A percentile compares a stretch with the other conserved stretches of the same genome.
These are phyloP conservation scores for Podospora conica DNA, from an alignment of 495 filamentous ascomycete species.

Conservation along the genomic window DNA sequence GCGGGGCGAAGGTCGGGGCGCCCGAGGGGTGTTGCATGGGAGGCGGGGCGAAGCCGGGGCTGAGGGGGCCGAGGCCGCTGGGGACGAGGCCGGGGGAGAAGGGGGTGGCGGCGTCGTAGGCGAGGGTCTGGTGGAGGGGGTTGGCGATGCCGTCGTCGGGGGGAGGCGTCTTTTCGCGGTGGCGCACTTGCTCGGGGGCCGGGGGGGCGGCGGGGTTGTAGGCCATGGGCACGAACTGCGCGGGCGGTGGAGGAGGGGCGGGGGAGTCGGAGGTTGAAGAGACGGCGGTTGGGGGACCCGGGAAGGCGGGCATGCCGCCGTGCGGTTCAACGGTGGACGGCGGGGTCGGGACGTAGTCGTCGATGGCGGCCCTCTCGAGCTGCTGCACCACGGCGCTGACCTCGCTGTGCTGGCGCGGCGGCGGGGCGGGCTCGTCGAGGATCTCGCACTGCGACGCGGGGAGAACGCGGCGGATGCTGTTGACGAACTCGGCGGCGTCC, in stretches of 20 bases:
- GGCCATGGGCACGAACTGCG: slow-evolving; percentile 62
- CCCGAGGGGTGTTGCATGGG: slow-evolving; percentile 31
- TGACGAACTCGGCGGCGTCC: slow-evolving; percentile 69
- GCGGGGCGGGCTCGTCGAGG: slow-evolving; percentile 47
- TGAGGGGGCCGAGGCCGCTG: slow-evolving; percentile 29
- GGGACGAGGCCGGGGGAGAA: slow-evolving; percentile 42
- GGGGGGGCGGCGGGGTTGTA: slow-evolving; percentile 89
- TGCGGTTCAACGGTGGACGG: slow-evolving; percentile 41
- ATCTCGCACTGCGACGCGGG: slow-evolving; percentile 55
- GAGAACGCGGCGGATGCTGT: slow-evolving; percentile 55
- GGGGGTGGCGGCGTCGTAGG: slow-evolving; percentile 52
- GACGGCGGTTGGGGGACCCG: slow-evolving; percentile 33
- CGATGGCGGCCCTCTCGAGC: slow-evolving; percentile 73
- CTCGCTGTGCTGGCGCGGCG: slow-evolving; percentile 38
- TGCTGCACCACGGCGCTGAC: slow-evolving; percentile 78
- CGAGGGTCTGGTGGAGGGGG: slow-evolving; percentile 62
- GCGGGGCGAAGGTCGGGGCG: slow-evolving; percentile 32
- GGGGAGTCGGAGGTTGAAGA: slow-evolving; percentile 15
- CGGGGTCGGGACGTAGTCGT: slow-evolving; percentile 17
- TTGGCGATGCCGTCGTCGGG: slow-evolving; percentile 64
- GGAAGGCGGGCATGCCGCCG: slow-evolving; percentile 30
- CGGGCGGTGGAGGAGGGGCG: slow-evolving; percentile 27
- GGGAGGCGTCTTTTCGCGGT: slow-evolving; percentile 87
- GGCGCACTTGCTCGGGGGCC: slow-evolving; percentile 72
- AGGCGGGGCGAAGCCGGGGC: slow-evolving; percentile 32